Evolutionary conservation across 768 basidiomycete species (phyloP).

Genomic region (Phanerochaete sordida): DNA sequence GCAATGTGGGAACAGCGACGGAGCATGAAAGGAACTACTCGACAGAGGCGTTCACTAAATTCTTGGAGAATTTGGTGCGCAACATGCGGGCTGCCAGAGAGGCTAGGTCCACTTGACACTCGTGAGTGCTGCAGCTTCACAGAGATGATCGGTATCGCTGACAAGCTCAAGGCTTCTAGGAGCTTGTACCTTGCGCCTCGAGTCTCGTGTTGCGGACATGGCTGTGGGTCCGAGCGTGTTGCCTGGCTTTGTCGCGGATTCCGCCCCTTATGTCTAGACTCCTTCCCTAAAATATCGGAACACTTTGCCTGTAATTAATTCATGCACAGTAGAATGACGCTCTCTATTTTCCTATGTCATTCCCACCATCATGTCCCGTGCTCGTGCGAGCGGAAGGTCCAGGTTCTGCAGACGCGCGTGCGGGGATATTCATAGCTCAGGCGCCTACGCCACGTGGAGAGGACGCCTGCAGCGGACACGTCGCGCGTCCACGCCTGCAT

Average conservation of each 20-base stretch:
- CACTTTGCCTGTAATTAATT: neutral
- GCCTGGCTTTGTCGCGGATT: no score
- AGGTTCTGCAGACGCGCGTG: neutral
- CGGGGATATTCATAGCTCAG: neutral
- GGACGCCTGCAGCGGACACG: neutral
- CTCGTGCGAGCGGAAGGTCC: neutral
- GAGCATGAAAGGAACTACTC: neutral
- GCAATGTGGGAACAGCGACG: neutral
- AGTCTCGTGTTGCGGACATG: no score
- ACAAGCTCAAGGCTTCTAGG: neutral
- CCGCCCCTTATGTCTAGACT: neutral
- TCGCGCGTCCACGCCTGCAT: neutral
- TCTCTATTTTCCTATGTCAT: neutral
- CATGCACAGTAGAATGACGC: neutral
- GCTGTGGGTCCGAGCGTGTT: no score
- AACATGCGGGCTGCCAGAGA: neutral
- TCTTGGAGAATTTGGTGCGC: slow-evolving; percentile 1
- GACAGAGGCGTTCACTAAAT: neutral
- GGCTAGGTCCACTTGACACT: neutral
- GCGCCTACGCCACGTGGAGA: neutral
- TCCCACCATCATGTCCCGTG: neutral
- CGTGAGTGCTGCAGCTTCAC: neutral
- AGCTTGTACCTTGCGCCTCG: no score
- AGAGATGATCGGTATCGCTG: neutral
- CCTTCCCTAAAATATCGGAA: neutral